Conservation (phyloP, 495 filamentous ascomycete genomes). For the Tuber microsphaerosporum region DNA sequence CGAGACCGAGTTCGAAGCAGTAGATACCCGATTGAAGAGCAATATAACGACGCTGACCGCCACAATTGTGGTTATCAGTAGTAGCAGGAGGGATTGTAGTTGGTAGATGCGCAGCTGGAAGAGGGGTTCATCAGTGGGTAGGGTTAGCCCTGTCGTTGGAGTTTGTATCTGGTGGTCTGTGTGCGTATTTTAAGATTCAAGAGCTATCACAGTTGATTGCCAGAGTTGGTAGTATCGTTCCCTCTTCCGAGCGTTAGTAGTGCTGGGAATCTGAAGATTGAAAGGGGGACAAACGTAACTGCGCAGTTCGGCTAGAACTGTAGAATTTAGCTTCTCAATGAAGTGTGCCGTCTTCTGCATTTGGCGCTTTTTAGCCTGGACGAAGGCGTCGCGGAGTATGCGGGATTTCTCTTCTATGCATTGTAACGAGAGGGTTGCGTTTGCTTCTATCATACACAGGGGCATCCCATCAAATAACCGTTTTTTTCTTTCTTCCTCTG, state of each 20-base stretch:
- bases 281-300: slow-evolving; percentile 49
- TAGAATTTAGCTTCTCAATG: slow-evolving; percentile 76
- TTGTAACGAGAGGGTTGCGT: slow-evolving; percentile 83
- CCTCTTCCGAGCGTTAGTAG: slow-evolving; percentile 41
- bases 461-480: too few relatives aligned
- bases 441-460: too few relatives aligned
- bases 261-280: not conserved
- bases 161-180: slow-evolving; percentile 72
- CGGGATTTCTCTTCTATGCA: slow-evolving; percentile 95
- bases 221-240: slow-evolving; percentile 91
- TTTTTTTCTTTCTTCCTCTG: too few relatives aligned
- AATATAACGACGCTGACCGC: slow-evolving; percentile 69
- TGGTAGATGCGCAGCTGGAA: slow-evolving; percentile 94
- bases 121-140: slow-evolving; percentile 87
- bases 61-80: slow-evolving; percentile 62
- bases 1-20: slow-evolving; percentile 1
- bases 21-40: slow-evolving; percentile 8
- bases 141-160: slow-evolving; percentile 64
- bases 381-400: slow-evolving; percentile 83
- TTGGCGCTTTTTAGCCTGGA: slow-evolving; percentile 81
- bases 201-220: slow-evolving; percentile 86
- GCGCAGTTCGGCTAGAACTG: slow-evolving; percentile 78
- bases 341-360: slow-evolving; percentile 73
- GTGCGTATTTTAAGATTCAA: slow-evolving; percentile 76
- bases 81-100: slow-evolving; percentile 74